Percentiles rank a stretch among this genome's conserved stretches.
These are phyloP conservation scores for Conoideocrella luteorostrata DNA, from an alignment of 2,329 filamentous ascomycete species.

Conservation along the genomic window DNA sequence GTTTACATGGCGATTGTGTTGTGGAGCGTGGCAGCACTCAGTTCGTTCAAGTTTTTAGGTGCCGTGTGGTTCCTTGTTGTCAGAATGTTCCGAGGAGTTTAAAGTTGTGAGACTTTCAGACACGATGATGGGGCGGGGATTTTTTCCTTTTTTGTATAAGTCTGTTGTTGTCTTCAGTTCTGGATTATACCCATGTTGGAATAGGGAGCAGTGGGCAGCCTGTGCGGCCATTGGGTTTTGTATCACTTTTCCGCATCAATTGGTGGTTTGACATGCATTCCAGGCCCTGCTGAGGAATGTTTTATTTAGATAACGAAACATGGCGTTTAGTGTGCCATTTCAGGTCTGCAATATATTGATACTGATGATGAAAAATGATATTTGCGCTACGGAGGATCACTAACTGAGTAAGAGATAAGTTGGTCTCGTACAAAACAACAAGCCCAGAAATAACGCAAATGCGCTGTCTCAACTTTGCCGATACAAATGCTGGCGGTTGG, in stretches of 20 bases:
- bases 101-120: constrained; percentile 16
- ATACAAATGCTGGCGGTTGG: too few species aligned
- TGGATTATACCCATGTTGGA: constrained; percentile 14
- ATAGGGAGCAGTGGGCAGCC: neutral
- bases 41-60: constrained; percentile 79
- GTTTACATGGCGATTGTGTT: constrained; percentile 84
- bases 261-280: neutral
- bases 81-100: constrained; percentile 72
- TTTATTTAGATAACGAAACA: neutral
- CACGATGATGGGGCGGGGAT: neutral
- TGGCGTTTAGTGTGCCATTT: neutral
- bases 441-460: too few species aligned
- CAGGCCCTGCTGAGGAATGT: neutral
- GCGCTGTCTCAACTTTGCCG: too few species aligned
- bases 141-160: neutral
- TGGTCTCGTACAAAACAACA: too few species aligned
- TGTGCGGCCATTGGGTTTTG: neutral
- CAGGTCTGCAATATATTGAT: too few species aligned
- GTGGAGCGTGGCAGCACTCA: constrained; percentile 82
- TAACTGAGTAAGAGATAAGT: too few species aligned
- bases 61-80: constrained; percentile 90
- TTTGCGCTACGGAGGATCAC: too few species aligned
- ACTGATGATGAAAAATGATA: too few species aligned
- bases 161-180: constrained; percentile 4
- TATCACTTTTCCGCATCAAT: neutral